Evolutionary conservation across 192 early-diverging fungal genomes (phyloP).

Genomic region (Podila clonocystis): DNA sequence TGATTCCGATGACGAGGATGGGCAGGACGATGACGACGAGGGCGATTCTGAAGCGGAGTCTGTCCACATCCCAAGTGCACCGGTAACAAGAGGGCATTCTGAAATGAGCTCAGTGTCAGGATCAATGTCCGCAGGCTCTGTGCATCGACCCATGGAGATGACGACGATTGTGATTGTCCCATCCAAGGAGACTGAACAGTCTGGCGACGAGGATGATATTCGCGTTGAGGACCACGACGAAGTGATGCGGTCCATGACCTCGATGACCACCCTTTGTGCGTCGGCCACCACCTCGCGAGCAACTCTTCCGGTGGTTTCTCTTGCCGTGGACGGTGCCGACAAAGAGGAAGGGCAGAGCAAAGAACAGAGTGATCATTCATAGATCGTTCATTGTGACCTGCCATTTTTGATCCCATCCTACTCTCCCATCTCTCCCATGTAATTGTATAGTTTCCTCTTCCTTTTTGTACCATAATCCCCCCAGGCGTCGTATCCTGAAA

Average conservation of each 20-base stretch:
- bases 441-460: too few relatives aligned
- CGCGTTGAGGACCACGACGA: not conserved
- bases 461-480: too few relatives aligned
- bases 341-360: not conserved
- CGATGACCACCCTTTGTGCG: not conserved
- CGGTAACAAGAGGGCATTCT: not conserved
- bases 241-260: conserved; percentile 6
- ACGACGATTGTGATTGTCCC: not conserved
- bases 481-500: too few relatives aligned
- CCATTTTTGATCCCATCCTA: too few relatives aligned
- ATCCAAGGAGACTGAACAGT: not conserved
- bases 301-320: not conserved
- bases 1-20: conserved; percentile 16
- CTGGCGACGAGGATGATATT: not conserved
- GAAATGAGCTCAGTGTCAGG: not conserved
- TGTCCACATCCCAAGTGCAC: not conserved
- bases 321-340: not conserved
- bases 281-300: conserved; percentile 8
- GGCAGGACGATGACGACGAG: conserved; percentile 24
- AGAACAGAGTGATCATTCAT: not conserved
- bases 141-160: conserved; percentile 12
- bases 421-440: too few relatives aligned
- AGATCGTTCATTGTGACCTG: too few relatives aligned
- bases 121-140: not conserved
- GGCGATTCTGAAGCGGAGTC: not conserved